A percentile compares a stretch with the other conserved stretches of the same genome.
phyloP scores from a whole-genome alignment of 2,329 filamentous ascomycete genomes.

The Fusarium praegraminearum region DNA sequence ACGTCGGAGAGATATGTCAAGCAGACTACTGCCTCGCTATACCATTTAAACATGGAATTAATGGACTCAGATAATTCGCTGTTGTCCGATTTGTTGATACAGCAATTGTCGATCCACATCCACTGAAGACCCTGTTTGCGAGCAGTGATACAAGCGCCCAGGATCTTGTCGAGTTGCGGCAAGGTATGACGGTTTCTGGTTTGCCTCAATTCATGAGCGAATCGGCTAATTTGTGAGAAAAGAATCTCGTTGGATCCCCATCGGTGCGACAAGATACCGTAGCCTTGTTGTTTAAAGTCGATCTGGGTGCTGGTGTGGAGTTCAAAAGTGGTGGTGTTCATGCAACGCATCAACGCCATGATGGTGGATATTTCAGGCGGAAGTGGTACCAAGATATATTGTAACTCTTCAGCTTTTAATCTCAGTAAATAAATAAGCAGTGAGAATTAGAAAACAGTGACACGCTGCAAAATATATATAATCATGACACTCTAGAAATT shows the following conservation, averaged over 20 bases:
- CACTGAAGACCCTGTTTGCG: not conserved
- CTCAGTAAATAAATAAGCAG: no score
- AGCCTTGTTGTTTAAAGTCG: conserved; percentile 1
- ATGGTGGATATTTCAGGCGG: not conserved
- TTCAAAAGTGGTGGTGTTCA: conserved; percentile 1
- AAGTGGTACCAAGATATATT: accelerated
- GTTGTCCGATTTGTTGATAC: conserved; percentile 2
- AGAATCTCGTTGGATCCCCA: not conserved
- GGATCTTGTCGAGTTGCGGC: conserved; percentile 3
- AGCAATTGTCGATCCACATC: conserved; percentile 12
- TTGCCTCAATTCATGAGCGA: not conserved
- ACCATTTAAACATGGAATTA: conserved; percentile 12
- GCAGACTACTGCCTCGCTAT: conserved; percentile 6
- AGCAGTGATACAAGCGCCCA: not conserved
- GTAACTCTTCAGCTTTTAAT: no score
- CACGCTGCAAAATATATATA: no score
- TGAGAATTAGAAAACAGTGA: no score
- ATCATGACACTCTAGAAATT: not conserved
- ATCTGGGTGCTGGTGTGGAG: not conserved
- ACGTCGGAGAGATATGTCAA: conserved; percentile 5
- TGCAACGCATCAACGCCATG: conserved; percentile 13
- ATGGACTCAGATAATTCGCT: conserved; percentile 5
- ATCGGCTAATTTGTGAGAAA: not conserved
- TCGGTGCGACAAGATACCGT: conserved; percentile 2
- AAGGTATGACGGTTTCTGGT: not conserved